phyloP scores from a whole-genome alignment of 192 early-diverging fungal genomes.

The Podila verticillata region DNA sequence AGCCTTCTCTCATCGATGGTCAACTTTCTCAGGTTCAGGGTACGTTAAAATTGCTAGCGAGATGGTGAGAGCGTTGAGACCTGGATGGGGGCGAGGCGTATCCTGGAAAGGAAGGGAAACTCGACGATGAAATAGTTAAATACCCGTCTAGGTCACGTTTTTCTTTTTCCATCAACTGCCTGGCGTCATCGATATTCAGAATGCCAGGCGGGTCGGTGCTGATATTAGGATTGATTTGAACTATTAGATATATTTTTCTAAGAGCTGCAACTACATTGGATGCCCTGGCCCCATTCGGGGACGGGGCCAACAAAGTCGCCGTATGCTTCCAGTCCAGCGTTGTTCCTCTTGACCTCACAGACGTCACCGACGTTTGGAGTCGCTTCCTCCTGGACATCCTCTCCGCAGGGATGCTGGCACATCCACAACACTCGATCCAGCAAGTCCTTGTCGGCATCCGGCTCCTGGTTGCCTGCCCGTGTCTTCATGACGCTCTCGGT shows the following conservation, averaged over 20 bases:
- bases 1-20: too few species aligned
- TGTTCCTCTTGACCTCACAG: slow-evolving; percentile 34
- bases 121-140: too few species aligned
- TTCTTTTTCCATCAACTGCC: too few species aligned
- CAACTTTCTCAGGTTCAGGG: too few species aligned
- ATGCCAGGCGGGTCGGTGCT: too few species aligned
- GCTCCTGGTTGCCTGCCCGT: slow-evolving; percentile 40
- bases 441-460: slow-evolving; percentile 39
- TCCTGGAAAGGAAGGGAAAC: too few species aligned
- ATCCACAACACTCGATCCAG: slow-evolving; percentile 59
- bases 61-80: too few species aligned
- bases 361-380: slow-evolving; percentile 40
- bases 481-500: slow-evolving; percentile 53
- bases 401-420: slow-evolving; percentile 66
- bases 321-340: slow-evolving; percentile 46
- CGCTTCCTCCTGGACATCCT: slow-evolving; percentile 34
- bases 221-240: too few species aligned
- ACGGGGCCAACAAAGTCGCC: slow-evolving; percentile 60
- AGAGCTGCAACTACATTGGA: slow-evolving; percentile 81
- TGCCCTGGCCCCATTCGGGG: slow-evolving; percentile 67
- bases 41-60: too few species aligned
- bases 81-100: too few species aligned
- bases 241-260: slow-evolving; percentile 32
- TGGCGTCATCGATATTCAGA: too few species aligned
- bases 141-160: too few species aligned